Percentiles rank a stretch among this genome's conserved stretches.
Conservation (phyloP, 2,329 filamentous ascomycete genomes). For the Talaromyces rugulosus region DNA sequence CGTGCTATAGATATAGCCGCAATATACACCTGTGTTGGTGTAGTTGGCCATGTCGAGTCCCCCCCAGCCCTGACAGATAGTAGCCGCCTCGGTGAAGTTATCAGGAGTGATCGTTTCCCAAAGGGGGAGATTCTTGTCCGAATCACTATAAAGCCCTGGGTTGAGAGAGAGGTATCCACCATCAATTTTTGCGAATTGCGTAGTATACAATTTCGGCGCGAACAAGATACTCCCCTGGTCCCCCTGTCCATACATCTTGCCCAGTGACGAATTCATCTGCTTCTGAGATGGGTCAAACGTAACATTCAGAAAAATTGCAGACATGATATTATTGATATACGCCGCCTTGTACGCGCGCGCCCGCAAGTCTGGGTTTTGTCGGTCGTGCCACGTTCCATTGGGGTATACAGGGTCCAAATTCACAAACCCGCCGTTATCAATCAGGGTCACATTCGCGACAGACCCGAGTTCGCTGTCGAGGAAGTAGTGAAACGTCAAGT, state of each 20-base stretch:
- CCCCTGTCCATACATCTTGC: conserved; percentile 29
- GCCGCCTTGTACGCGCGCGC: conserved; percentile 43
- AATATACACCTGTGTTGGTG: conserved; percentile 38
- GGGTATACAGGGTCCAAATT: conserved; percentile 35
- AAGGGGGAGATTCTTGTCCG: neutral
- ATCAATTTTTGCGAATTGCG: neutral
- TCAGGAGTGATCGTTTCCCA: neutral
- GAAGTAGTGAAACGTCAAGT: conserved; percentile 38
- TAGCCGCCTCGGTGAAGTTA: neutral
- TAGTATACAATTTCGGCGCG: neutral
- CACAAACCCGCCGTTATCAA: conserved; percentile 43
- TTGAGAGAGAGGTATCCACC: neutral
- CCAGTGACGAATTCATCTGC: conserved; percentile 32
- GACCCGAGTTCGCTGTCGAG: conserved; percentile 17
- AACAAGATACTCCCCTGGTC: neutral
- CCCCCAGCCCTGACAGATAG: neutral
- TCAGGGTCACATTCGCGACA: conserved; percentile 25
- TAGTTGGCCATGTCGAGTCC: conserved; percentile 35
- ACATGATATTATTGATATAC: conserved; percentile 39
- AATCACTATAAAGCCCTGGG: neutral
- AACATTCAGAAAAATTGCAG: conserved; percentile 40
- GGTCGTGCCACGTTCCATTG: conserved; percentile 7
- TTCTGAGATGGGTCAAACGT: conserved; percentile 21
- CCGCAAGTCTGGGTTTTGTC: conserved; percentile 27
- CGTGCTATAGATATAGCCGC: conserved; percentile 39